phyloP scores from a whole-genome alignment of 768 basidiomycete species.

The Omphalotus guepiniiformis region DNA sequence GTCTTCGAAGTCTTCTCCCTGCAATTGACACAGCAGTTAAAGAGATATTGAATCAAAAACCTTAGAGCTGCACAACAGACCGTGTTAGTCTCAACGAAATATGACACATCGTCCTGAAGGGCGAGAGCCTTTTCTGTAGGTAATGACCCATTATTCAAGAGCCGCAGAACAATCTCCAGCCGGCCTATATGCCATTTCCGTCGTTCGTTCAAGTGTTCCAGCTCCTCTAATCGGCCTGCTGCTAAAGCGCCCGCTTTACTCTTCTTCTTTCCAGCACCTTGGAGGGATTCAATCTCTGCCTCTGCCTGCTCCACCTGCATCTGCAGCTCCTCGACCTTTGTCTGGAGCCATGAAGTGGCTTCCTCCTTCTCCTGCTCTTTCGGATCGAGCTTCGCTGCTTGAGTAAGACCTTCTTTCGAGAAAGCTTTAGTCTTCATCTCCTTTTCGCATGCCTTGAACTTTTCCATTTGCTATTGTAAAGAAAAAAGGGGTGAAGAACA shows the following conservation, averaged over 20 bases:
- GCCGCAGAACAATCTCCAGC: conserved; percentile 87
- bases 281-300: conserved; percentile 88
- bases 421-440: conserved; percentile 99
- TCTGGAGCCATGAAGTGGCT: conserved; percentile 80
- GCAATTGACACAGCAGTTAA: too few relatives aligned
- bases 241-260: conserved; percentile 63
- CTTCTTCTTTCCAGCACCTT: conserved; percentile 81
- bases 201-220: conserved; percentile 88
- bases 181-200: conserved; percentile 93
- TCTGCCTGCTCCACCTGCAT: conserved; percentile 93
- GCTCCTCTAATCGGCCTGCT: conserved; percentile 71
- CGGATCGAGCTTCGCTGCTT: conserved; percentile 91
- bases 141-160: conserved; percentile 92
- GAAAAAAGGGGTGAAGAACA: background rate
- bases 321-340: conserved; percentile 85
- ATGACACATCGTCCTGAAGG: conserved; percentile 91
- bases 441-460: conserved; percentile 99
- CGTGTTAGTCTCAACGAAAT: conserved; percentile 94
- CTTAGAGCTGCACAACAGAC: conserved; percentile 56
- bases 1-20: conserved; percentile 98
- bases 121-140: conserved; percentile 72
- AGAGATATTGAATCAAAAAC: conserved; percentile 11
- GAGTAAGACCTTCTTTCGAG: conserved; percentile 96
- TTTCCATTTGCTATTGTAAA: conserved; percentile 94
- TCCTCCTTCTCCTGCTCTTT: conserved; percentile 97